Conservation (phyloP, 169 alveolate genomes). For the Plasmodium gallinaceum region DNA sequence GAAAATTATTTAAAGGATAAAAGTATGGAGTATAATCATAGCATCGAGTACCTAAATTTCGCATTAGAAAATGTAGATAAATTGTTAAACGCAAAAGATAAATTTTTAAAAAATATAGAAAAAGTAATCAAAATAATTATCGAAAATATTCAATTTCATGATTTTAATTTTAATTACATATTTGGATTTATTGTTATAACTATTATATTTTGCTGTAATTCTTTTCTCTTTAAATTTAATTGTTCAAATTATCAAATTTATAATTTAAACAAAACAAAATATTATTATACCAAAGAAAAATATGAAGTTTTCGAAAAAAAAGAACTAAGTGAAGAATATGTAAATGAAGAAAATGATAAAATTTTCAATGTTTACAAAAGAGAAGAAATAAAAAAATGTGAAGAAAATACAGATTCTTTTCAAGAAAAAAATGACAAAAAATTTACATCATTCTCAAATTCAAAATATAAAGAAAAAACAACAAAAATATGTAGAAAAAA, state of each 20-base stretch:
- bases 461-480: neutral
- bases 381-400: neutral
- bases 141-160: conserved; percentile 52
- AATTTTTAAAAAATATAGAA: conserved; percentile 63
- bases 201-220: conserved; percentile 50
- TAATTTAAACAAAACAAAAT: conserved; percentile 6
- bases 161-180: conserved; percentile 36
- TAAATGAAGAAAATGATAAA: neutral
- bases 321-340: neutral
- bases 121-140: conserved; percentile 70
- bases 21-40: conserved; percentile 20
- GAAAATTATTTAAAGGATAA: conserved; percentile 35
- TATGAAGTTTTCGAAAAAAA: neutral
- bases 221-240: conserved; percentile 49
- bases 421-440: neutral
- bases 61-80: conserved; percentile 32
- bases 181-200: conserved; percentile 42
- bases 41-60: conserved; percentile 22
- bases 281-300: neutral
- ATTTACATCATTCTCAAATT: neutral
- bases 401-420: neutral
- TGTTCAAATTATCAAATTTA: conserved; percentile 43
- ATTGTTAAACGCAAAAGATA: conserved; percentile 45
- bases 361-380: neutral
- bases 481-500: conserved; percentile 3